Conservation (phyloP, 345 rosid genomes). For the Gossypioides kirkii region DNA sequence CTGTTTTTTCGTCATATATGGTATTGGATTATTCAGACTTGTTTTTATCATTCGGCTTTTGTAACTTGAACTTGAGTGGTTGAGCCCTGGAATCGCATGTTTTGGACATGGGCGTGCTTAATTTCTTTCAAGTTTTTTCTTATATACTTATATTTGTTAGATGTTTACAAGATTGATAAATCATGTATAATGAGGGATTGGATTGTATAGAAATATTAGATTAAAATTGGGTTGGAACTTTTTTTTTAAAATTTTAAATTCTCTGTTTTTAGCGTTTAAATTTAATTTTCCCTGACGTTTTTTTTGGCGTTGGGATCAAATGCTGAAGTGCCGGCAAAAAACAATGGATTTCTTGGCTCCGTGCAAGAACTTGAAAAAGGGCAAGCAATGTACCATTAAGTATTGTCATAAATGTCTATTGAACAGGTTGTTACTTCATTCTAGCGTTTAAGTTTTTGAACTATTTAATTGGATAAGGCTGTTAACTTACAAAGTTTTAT, state of each 20-base stretch:
- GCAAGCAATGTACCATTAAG: constrained; percentile 41
- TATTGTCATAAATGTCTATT: constrained; percentile 64
- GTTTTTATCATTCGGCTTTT: no score
- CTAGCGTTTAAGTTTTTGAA: background rate
- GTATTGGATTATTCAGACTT: no score
- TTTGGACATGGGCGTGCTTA: no score
- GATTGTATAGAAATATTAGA: background rate
- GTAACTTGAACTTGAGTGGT: no score
- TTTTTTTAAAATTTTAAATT: background rate
- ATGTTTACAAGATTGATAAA: background rate
- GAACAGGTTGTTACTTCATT: constrained; percentile 47
- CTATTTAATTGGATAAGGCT: background rate
- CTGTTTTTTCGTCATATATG: no score
- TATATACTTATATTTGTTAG: no score
- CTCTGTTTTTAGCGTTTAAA: background rate
- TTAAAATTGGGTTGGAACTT: background rate
- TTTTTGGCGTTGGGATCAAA: constrained; percentile 11
- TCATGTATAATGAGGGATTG: background rate
- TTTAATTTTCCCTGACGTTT: background rate
- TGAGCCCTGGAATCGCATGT: no score
- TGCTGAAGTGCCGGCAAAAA: constrained; percentile 76
- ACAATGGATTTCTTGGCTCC: constrained; percentile 43
- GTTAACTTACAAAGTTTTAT: background rate
- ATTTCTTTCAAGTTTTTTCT: background rate
- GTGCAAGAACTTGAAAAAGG: constrained; percentile 41